Evolutionary conservation across 2,329 filamentous ascomycete genomes (phyloP).

Genomic region (Trichoderma sp.): DNA sequence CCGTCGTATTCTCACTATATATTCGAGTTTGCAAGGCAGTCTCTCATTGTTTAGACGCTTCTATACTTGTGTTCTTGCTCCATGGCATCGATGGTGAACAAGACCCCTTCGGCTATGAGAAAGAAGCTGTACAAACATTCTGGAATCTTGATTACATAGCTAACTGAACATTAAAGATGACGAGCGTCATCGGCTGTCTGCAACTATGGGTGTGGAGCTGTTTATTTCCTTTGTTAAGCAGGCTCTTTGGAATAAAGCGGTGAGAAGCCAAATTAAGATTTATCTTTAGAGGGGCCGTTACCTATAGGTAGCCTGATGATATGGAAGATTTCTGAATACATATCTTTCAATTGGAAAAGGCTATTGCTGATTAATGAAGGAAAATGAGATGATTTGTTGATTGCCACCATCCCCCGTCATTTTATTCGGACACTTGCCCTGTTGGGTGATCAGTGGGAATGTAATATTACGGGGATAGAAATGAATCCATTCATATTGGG

Average conservation of each 20-base stretch:
- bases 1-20: background rate
- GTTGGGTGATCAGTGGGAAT: too few relatives aligned
- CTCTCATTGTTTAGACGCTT: background rate
- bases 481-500: too few relatives aligned
- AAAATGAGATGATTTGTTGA: too few relatives aligned
- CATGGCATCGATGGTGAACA: background rate
- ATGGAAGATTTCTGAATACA: too few relatives aligned
- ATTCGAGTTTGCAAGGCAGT: background rate
- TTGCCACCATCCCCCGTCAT: too few relatives aligned
- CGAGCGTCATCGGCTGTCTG: background rate
- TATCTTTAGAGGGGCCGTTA: background rate
- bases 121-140: background rate
- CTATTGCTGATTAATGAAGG: too few relatives aligned
- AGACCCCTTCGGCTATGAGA: background rate
- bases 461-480: too few relatives aligned
- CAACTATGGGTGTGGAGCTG: background rate
- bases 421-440: too few relatives aligned
- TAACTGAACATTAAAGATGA: background rate
- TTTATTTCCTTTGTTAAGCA: background rate
- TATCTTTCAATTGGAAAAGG: too few relatives aligned
- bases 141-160: background rate
- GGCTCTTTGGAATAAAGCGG: background rate
- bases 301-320: too few relatives aligned
- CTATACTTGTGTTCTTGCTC: background rate
- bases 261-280: background rate